phyloP scores from a whole-genome alignment of 257 asterid genomes.

The Perilla frutescens region DNA sequence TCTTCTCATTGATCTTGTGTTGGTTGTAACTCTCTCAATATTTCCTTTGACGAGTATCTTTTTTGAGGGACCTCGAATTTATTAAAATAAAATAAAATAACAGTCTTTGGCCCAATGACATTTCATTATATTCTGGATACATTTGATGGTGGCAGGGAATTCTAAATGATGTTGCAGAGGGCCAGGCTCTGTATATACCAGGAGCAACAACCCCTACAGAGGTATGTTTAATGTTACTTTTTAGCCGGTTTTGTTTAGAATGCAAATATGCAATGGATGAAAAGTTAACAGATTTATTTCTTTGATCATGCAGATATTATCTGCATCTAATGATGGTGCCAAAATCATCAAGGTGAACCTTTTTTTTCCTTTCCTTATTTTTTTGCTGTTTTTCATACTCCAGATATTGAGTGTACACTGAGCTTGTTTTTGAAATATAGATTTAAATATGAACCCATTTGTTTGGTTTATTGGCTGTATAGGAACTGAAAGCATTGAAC shows the following conservation, averaged over 20 bases:
- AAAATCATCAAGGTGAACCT: constrained; percentile 67
- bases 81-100: not conserved
- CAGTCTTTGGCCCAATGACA: constrained; percentile 2
- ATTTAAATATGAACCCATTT: no score
- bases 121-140: constrained; percentile 18
- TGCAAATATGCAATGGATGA: not conserved
- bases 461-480: no score
- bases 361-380: not conserved
- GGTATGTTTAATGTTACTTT: constrained; percentile 43
- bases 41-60: not conserved
- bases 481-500: no score
- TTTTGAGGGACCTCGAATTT: not conserved
- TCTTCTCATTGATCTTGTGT: not conserved
- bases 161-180: constrained; percentile 54
- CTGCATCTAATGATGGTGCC: constrained; percentile 72
- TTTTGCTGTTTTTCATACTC: not conserved
- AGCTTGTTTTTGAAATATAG: not conserved
- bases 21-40: not conserved
- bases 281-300: constrained; percentile 26
- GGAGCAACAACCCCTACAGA: constrained; percentile 94
- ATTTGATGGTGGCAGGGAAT: constrained; percentile 60
- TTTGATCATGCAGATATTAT: constrained; percentile 61
- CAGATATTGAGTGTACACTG: not conserved
- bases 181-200: constrained; percentile 72
- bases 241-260: not conserved